Conservation (phyloP, 345 rosid genomes). For the Melaleuca quinquenervia region DNA sequence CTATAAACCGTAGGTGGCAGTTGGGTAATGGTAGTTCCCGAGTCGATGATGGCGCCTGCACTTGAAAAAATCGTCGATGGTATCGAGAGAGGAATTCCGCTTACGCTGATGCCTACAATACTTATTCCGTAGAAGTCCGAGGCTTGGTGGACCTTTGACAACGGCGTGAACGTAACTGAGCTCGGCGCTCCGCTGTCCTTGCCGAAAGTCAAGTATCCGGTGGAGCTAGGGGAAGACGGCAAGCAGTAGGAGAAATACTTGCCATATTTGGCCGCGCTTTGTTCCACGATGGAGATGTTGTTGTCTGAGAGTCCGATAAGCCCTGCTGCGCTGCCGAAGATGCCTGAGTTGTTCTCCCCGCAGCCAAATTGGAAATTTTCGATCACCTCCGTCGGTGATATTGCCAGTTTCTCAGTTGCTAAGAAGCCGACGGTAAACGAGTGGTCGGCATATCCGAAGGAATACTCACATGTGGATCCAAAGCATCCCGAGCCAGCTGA, state of each 20-base stretch:
- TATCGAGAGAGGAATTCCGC: neutral
- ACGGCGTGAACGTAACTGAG: slow-evolving; percentile 10
- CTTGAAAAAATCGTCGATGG: neutral
- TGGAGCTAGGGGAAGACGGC: slow-evolving; percentile 9
- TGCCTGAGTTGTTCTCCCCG: slow-evolving; percentile 6
- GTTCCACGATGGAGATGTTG: slow-evolving; percentile 3
- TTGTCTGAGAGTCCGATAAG: neutral
- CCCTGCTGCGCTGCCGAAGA: neutral
- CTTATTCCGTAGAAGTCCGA: slow-evolving; percentile 9
- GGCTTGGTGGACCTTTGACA: neutral
- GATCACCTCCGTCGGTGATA: neutral
- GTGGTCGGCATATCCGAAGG: slow-evolving; percentile 1
- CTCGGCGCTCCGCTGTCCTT: neutral
- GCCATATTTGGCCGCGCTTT: slow-evolving; percentile 4
- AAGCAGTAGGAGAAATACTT: slow-evolving; percentile 16
- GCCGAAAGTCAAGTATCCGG: slow-evolving; percentile 12
- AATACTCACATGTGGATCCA: slow-evolving; percentile 1
- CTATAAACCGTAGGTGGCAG: slow-evolving; percentile 14
- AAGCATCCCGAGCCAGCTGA: neutral
- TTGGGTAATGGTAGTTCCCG: slow-evolving; percentile 18
- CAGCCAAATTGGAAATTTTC: slow-evolving; percentile 14
- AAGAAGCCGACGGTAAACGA: neutral
- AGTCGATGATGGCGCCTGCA: slow-evolving; percentile 9
- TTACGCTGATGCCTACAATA: slow-evolving; percentile 5
- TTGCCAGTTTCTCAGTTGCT: neutral